phyloP scores from a whole-genome alignment of 2,329 filamentous ascomycete species.

The Pseudogymnoascus verrucosus region DNA sequence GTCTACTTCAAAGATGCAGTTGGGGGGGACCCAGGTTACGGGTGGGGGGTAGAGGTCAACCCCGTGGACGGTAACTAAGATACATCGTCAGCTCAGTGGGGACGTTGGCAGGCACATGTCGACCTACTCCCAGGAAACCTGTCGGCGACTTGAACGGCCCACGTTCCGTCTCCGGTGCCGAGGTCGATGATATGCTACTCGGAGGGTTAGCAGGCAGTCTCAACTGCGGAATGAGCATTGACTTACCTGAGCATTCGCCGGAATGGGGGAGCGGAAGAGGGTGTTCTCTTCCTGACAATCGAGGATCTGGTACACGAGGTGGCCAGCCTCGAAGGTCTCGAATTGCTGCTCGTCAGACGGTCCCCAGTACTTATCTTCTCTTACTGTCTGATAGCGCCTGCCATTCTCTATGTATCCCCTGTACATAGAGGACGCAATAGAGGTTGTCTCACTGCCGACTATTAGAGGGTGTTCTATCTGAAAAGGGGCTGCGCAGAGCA shows the following conservation, averaged over 20 bases:
- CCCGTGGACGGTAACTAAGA: slow-evolving; percentile 16
- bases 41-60: slow-evolving; percentile 21
- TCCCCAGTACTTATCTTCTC: slow-evolving; percentile 15
- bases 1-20: slow-evolving; percentile 22
- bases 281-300: slow-evolving; percentile 16
- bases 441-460: slow-evolving; percentile 22
- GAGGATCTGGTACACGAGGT: slow-evolving; percentile 18
- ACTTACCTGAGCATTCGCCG: slow-evolving; percentile 5
- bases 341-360: slow-evolving; percentile 19
- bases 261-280: slow-evolving; percentile 17
- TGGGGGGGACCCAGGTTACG: slow-evolving; percentile 20
- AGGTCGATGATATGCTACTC: slow-evolving; percentile 19
- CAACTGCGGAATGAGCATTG: not conserved
- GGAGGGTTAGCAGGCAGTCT: not conserved
- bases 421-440: slow-evolving; percentile 20
- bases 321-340: slow-evolving; percentile 21
- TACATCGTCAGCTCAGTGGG: not conserved
- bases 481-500: not conserved
- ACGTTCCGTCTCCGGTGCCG: slow-evolving; percentile 21
- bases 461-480: not conserved
- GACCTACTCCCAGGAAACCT: slow-evolving; percentile 11
- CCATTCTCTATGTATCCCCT: slow-evolving; percentile 23
- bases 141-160: slow-evolving; percentile 21
- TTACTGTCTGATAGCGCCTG: slow-evolving; percentile 21
- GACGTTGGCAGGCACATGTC: not conserved